phyloP scores from a whole-genome alignment of 225 moss, liverwort and hornwort species.

The Asterella californica region DNA sequence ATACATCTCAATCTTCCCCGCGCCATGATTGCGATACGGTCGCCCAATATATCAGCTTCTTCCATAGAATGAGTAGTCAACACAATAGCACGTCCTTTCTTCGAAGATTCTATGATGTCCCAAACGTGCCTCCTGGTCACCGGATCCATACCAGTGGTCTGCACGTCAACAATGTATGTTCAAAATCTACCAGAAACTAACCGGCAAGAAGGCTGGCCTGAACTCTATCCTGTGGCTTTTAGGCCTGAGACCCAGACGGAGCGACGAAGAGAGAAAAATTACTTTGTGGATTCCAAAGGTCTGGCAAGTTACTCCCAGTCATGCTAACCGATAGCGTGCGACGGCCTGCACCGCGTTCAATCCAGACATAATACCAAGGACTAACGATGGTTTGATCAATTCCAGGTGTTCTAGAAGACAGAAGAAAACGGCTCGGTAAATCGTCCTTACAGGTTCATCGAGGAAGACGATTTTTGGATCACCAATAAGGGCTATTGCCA shows the following conservation, averaged over 20 bases:
- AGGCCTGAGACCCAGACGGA: not conserved
- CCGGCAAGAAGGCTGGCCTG: not conserved
- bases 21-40: constrained; percentile 96
- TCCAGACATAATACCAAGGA: not conserved
- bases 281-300: not conserved
- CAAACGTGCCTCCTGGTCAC: constrained; percentile 90
- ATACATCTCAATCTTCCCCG: constrained; percentile 83
- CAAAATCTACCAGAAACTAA: not conserved
- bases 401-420: not conserved
- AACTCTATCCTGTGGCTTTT: not conserved
- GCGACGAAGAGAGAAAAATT: not conserved
- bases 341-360: not conserved
- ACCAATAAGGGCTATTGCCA: constrained; percentile 92
- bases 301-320: not conserved
- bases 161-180: not conserved
- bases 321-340: not conserved
- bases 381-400: not conserved
- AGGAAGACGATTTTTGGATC: constrained; percentile 90
- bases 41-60: constrained; percentile 93
- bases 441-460: constrained; percentile 72
- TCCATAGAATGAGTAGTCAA: constrained; percentile 99
- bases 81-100: constrained; percentile 92
- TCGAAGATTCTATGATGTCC: constrained; percentile 93
- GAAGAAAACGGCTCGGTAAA: not conserved
- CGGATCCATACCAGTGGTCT: constrained; percentile 90